phyloP scores from a whole-genome alignment of 2,329 filamentous ascomycete species.

The Macrophomina pseudophaseolina region DNA sequence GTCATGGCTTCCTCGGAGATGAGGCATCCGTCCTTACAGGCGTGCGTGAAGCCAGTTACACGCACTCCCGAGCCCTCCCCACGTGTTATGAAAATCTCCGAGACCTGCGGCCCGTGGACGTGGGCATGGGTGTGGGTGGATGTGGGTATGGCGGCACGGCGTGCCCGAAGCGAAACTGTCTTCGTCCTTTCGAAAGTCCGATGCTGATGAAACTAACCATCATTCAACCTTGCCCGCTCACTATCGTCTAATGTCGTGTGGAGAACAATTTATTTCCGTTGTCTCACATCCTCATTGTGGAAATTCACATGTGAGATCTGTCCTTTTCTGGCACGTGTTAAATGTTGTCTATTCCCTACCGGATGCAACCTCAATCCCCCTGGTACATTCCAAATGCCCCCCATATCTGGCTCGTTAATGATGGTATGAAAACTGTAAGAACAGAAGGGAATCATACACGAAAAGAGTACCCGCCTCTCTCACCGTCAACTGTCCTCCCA shows the following conservation, averaged over 20 bases:
- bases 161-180: neutral
- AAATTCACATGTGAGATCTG: neutral
- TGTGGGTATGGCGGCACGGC: neutral
- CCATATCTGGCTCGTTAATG: neutral
- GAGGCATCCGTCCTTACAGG: slow-evolving; percentile 1
- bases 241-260: neutral
- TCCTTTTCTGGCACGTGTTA: neutral
- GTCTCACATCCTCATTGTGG: neutral
- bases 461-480: neutral
- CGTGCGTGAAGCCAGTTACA: slow-evolving; percentile 6
- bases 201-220: no score
- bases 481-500: neutral
- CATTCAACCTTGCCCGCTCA: no score
- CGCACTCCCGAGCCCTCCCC: neutral
- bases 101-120: neutral
- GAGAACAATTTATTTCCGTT: neutral
- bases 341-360: slow-evolving; percentile 1
- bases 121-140: neutral
- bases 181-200: no score
- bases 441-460: neutral
- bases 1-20: slow-evolving; percentile 9
- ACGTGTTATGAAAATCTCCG: slow-evolving; percentile 7
- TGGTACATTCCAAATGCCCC: slow-evolving; percentile 3
- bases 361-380: slow-evolving; percentile 10
- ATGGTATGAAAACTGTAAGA: slow-evolving; percentile 16